phyloP scores from a whole-genome alignment of 2,329 filamentous ascomycete species.

The Emericellopsis atlantica region DNA sequence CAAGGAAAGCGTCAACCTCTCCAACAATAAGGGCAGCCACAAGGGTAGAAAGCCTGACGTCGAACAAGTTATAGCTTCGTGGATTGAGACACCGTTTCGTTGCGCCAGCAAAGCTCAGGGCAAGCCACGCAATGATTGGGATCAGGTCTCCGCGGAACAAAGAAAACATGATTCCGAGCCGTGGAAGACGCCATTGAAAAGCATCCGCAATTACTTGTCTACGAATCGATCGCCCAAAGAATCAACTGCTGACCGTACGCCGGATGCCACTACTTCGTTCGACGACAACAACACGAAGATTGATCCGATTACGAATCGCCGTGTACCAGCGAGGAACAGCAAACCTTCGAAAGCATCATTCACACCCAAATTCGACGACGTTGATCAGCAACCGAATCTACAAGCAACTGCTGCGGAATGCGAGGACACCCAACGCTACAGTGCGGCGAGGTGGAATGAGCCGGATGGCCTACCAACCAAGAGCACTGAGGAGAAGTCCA shows the following conservation, averaged over 20 bases:
- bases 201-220: conserved; percentile 19
- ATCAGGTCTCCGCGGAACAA: conserved; percentile 21
- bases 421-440: conserved; percentile 15
- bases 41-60: neutral
- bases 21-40: neutral
- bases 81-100: too few species aligned
- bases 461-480: conserved; percentile 8
- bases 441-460: conserved; percentile 13
- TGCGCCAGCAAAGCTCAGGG: conserved; percentile 14
- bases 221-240: conserved; percentile 7
- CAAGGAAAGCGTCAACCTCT: neutral
- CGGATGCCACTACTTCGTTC: conserved; percentile 10
- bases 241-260: conserved; percentile 9
- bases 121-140: conserved; percentile 29
- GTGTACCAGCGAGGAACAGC: conserved; percentile 18
- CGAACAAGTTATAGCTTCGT: conserved; percentile 11
- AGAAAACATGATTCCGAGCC: conserved; percentile 9
- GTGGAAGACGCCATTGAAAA: conserved; percentile 17
- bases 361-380: conserved; percentile 14
- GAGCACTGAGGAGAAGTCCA: conserved; percentile 10
- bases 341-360: conserved; percentile 4
- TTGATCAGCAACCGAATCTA: conserved; percentile 16
- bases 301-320: conserved; percentile 48
- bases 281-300: conserved; percentile 20
- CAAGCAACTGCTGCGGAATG: conserved; percentile 15